phyloP scores from a whole-genome alignment of 176 grass and related monocot species.

The Alloteropsis semialata region DNA sequence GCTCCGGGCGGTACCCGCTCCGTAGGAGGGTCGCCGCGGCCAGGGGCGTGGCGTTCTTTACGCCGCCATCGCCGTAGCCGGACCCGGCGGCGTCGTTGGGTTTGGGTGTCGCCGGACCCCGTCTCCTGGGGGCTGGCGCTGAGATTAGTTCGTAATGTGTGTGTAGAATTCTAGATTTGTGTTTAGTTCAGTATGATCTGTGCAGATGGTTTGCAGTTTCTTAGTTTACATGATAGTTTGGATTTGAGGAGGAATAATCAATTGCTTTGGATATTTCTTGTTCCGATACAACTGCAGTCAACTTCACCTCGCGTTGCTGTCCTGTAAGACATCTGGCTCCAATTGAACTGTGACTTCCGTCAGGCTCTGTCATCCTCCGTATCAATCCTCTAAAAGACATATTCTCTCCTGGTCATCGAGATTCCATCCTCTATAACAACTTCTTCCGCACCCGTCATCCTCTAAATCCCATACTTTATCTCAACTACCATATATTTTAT shows the following conservation, averaged over 20 bases:
- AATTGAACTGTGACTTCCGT: not conserved
- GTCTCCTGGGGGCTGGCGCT: slow-evolving; percentile 20
- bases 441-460: too few species aligned
- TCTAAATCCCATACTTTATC: too few species aligned
- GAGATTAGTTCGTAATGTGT: not conserved
- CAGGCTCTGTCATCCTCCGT: too few species aligned
- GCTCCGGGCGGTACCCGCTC: slow-evolving; percentile 45
- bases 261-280: not conserved
- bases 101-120: slow-evolving; percentile 27
- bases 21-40: slow-evolving; percentile 73
- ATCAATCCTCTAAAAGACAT: too few species aligned
- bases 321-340: not conserved
- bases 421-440: too few species aligned
- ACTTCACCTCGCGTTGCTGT: too few species aligned
- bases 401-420: too few species aligned
- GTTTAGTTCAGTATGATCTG: not conserved
- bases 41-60: slow-evolving; percentile 46
- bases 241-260: slow-evolving; percentile 18
- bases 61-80: slow-evolving; percentile 31
- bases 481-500: too few species aligned
- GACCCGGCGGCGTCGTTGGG: not conserved
- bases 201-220: slow-evolving; percentile 10
- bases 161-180: slow-evolving; percentile 11
- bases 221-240: not conserved
- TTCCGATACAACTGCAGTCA: too few species aligned